Percentiles rank a stretch among this genome's conserved stretches.
phyloP scores from a whole-genome alignment of 257 asterid species.

The Salvia rosmarinus region DNA sequence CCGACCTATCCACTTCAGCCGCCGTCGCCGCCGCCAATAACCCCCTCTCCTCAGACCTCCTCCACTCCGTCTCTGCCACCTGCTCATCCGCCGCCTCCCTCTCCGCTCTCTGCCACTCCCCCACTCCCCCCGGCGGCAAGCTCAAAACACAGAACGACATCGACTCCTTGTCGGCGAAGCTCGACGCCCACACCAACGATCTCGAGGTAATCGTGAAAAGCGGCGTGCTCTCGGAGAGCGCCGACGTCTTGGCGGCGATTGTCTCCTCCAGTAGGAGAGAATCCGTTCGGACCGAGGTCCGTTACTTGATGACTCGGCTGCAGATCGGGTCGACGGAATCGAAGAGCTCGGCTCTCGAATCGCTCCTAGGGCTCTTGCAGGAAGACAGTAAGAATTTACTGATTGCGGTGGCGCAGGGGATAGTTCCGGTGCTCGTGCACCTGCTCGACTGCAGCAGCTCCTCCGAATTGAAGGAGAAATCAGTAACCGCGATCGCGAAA shows the following conservation, averaged over 20 bases:
- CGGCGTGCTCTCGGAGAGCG: slow-evolving; percentile 46
- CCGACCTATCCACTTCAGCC: slow-evolving; percentile 43
- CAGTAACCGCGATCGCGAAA: slow-evolving; percentile 66
- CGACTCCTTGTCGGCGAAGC: slow-evolving; percentile 60
- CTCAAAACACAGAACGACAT: slow-evolving; percentile 83
- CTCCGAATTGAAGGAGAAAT: slow-evolving; percentile 75
- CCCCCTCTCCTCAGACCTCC: slow-evolving; percentile 60
- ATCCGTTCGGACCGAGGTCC: slow-evolving; percentile 65
- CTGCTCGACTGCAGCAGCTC: slow-evolving; percentile 67
- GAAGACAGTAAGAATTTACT: slow-evolving; percentile 79
- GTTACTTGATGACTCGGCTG: slow-evolving; percentile 66
- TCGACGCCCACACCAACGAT: slow-evolving; percentile 71
- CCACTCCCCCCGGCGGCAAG: slow-evolving; percentile 58
- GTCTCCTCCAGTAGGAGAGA: slow-evolving; percentile 49
- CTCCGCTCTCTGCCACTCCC: slow-evolving; percentile 53
- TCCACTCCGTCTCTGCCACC: slow-evolving; percentile 56
- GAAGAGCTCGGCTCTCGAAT: slow-evolving; percentile 70
- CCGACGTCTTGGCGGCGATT: slow-evolving; percentile 26
- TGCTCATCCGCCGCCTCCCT: slow-evolving; percentile 55
- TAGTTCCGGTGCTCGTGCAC: slow-evolving; percentile 74
- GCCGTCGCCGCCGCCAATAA: slow-evolving; percentile 30
- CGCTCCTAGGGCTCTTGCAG: slow-evolving; percentile 62
- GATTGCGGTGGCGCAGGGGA: slow-evolving; percentile 81
- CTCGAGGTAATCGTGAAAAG: slow-evolving; percentile 58
- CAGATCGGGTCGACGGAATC: slow-evolving; percentile 92